Base-by-base conservation (phyloP, 768 basidiomycete genomes). In the Kondoa subrosea region DNA sequence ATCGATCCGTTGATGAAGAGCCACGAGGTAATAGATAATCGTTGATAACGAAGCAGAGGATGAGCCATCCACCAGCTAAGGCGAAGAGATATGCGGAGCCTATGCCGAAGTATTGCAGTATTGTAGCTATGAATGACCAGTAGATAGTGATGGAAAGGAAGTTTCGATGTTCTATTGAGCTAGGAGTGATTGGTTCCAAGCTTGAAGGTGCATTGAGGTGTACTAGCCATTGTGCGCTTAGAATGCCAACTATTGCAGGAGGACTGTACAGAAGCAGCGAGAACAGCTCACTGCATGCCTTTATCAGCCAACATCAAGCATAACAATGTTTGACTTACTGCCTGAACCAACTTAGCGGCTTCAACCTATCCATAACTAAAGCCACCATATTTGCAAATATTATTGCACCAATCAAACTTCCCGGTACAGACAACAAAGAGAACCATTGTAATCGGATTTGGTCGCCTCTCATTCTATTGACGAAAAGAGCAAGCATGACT, bases 41-140 rank as follows among this genome's bases (percentile, higher is more conserved):
- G 72, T 91, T 85, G 1, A 85, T 50, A 0, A 82, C 57, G n/a
- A 88, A 73, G 0, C 83, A 81, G 1, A 79, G 68, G 66, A 87
- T 81, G 16, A 89, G 76, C 0, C 86, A 82, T 0, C 81, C 59
- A 0, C 81, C 82, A 1, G 81, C 78, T 34, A 92, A 73, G 77
- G 87, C 88, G 70, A 86, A 85, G 8, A 89, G 73, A 1, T 84
- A 88, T 0, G 86, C 84, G 0, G 89, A 88, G 1, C 92, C 89
- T 17, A 96, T 76, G 32, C 83, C 82, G 58, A 83, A 71, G 8
- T 69, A 70, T 75, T 96, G 93, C 0, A 87, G 74, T 2, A 76
- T 72, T 2, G 85, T 74, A 1, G 87, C 86, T 25, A 82, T 58
- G 32, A 78, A 75, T 0, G 85, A 77, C 68, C 87, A 83, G 57